phyloP scores from a whole-genome alignment of 257 asterid species.

The Solanum virginianum region DNA sequence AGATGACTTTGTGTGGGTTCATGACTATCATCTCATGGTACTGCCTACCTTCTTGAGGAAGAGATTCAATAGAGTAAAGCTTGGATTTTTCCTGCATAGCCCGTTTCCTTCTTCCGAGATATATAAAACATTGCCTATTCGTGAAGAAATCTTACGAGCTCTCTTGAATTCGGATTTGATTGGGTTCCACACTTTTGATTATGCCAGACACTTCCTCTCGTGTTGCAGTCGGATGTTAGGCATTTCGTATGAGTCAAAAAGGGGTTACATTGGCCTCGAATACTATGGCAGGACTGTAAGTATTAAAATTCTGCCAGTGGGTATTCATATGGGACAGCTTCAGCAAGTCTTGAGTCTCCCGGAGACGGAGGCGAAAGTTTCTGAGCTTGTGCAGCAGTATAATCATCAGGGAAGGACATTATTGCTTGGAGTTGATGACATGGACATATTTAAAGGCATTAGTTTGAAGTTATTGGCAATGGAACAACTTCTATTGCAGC shows the following conservation, averaged over 20 bases:
- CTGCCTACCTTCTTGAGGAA: constrained; percentile 82
- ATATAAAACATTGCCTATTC: constrained; percentile 64
- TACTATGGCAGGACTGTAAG: constrained; percentile 88
- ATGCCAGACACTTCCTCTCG: constrained; percentile 82
- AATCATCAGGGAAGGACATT: constrained; percentile 46
- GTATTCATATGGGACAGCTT: constrained; percentile 86
- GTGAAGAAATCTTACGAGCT: constrained; percentile 72
- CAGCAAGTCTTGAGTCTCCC: constrained; percentile 56
- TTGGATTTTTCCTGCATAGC: constrained; percentile 78
- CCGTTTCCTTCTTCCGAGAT: constrained; percentile 85
- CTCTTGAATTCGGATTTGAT: constrained; percentile 69
- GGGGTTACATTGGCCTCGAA: constrained; percentile 86
- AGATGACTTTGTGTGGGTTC: constrained; percentile 83
- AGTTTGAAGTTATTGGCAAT: constrained; percentile 73
- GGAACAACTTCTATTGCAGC: constrained; percentile 69
- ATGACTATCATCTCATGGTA: constrained; percentile 81
- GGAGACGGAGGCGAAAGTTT: constrained; percentile 51
- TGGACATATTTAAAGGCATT: constrained; percentile 86
- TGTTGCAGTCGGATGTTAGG: constrained; percentile 90
- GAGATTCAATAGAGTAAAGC: constrained; percentile 77
- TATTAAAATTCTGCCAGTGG: constrained; percentile 87
- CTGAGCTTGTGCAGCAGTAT: constrained; percentile 47
- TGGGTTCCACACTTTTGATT: constrained; percentile 83
- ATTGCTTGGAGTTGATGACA: constrained; percentile 82
- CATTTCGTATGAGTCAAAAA: constrained; percentile 65